Evolutionary conservation across 2,329 filamentous ascomycete genomes (phyloP), one percentile per base, ranked within the genome.

Genomic region (Blastomyces gilchristii): DNA sequence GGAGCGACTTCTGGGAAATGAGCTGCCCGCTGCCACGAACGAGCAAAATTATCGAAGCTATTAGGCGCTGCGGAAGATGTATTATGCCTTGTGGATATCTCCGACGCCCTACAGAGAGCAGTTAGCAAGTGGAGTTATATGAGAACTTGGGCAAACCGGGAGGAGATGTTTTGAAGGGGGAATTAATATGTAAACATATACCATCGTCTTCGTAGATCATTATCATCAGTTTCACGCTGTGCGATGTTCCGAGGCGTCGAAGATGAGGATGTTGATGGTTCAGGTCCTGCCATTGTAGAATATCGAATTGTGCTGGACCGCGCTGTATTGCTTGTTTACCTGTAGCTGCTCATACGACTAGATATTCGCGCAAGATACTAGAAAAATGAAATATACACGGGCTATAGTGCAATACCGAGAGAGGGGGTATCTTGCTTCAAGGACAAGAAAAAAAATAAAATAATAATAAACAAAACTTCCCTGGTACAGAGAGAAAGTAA

Each of bases 11-110:
- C 92, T 67, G 86, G 84, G 75, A 97, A 97, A 63, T 83, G 87
- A 34, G 91, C 91, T 47, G 93, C 93, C 73, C 93, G 87, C 76
- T 93, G 90, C 89, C 91, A 96, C 69, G 90, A 96, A 65, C 89
- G 85, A 54, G 92, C 90, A 73, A 97, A 97, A 71, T 92, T 96
- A 71, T 94, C 88, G 70, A 97, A 89, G 75, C 90, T 95, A 79
- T 97, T 97, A 65, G 92, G 88, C 60, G 93, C 93, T 67, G 93
- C 94, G 58, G 52, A 8, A 28, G 18, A 16, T n/a, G 60, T n/a
- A 28, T 50, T 16, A 31, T 34, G 28, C 16, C 50, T 50, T 6
- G 37, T 43, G 37, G 60, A 52, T 58, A 47, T 31, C 16, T 58
- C 57, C 25, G 57, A 12, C n/a, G 39, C 22, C 57, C 57, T 58